These are phyloP conservation scores for Fusarium newnesense DNA, from an alignment of 2,329 filamentous ascomycete species.

Conservation along the genomic window DNA sequence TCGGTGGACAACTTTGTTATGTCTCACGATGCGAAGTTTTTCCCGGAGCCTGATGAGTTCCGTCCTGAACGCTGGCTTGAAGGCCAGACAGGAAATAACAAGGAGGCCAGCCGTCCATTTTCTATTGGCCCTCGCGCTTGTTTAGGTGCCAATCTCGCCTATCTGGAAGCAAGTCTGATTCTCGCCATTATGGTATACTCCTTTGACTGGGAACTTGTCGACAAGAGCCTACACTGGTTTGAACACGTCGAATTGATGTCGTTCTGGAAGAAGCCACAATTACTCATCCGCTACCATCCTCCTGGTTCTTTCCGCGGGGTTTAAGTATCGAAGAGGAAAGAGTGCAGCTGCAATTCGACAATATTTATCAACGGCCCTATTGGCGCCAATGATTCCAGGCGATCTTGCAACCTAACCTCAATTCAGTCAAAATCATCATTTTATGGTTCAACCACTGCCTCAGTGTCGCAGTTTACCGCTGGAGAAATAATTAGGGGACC, in stretches of 20 bases:
- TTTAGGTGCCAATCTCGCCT: background rate
- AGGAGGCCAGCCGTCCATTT: background rate
- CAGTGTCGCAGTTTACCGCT: no score
- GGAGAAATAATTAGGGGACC: no score
- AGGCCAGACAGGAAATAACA: background rate
- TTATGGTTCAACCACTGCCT: no score
- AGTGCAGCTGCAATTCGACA: no score
- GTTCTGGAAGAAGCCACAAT: background rate
- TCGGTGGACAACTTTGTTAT: conserved; percentile 3
- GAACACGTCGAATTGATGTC: background rate
- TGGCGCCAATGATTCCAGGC: no score
- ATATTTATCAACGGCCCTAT: no score
- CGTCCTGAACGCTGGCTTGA: conserved; percentile 8
- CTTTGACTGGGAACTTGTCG: conserved; percentile 12
- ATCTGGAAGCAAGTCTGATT: background rate
- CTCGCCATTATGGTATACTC: conserved; percentile 1
- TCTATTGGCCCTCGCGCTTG: background rate
- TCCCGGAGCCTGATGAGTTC: background rate
- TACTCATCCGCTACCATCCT: background rate
- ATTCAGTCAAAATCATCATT: no score
- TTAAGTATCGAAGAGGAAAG: background rate
- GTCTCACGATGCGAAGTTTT: background rate
- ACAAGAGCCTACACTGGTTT: background rate
- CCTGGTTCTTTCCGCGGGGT: background rate
- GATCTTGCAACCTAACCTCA: no score